phyloP scores from a whole-genome alignment of 257 asterid species.

The Asclepias syriaca region DNA sequence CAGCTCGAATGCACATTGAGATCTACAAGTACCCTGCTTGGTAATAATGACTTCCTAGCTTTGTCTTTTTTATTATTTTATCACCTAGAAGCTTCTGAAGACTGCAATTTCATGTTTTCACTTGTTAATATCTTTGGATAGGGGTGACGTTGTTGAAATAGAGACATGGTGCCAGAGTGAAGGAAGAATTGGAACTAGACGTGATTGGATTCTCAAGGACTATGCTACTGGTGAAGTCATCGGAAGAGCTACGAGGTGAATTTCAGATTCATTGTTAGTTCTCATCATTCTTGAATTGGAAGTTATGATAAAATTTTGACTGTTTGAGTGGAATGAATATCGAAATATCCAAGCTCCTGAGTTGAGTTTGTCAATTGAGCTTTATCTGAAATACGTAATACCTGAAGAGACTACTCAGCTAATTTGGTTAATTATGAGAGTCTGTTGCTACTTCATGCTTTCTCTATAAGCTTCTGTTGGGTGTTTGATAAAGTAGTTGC shows the following conservation, averaged over 20 bases:
- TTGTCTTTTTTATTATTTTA: background rate
- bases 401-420: background rate
- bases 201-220: constrained; percentile 91
- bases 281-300: background rate
- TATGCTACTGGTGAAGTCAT: constrained; percentile 74
- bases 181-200: constrained; percentile 87
- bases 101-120: background rate
- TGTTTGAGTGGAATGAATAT: background rate
- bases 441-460: background rate
- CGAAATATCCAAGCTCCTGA: background rate
- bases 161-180: constrained; percentile 99
- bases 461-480: background rate
- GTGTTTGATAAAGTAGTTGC: background rate
- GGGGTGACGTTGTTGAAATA: constrained; percentile 92
- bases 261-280: background rate
- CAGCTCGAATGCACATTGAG: constrained; percentile 98
- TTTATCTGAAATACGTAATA: background rate
- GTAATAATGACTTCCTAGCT: constrained; percentile 36
- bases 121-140: constrained; percentile 31
- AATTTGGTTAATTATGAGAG: no score
- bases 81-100: background rate
- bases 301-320: background rate
- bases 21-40: constrained; percentile 94
- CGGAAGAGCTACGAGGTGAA: constrained; percentile 94
- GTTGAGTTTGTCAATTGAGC: background rate